These are phyloP conservation scores for Miscanthus lutarioriparius DNA, from an alignment of 176 grass and related monocot genomes.

Conservation along the genomic window DNA sequence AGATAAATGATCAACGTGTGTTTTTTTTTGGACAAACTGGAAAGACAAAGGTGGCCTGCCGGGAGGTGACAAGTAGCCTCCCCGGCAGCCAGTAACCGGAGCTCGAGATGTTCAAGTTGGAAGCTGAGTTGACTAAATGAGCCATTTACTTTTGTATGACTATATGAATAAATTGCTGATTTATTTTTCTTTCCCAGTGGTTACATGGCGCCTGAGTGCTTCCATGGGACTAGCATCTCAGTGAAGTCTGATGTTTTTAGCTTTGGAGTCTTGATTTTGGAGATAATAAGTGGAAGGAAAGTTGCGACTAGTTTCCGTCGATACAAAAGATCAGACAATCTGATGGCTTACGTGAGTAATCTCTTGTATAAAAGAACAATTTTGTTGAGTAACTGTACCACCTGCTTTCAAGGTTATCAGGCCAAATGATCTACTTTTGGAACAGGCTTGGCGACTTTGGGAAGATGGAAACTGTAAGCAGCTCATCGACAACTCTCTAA, in stretches of 20 bases:
- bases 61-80: background rate
- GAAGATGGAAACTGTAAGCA: conserved; percentile 13
- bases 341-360: conserved; percentile 20
- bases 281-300: conserved; percentile 43
- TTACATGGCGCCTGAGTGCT: conserved; percentile 36
- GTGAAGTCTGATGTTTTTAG: conserved; percentile 54
- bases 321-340: conserved; percentile 22
- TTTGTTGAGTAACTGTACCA: background rate
- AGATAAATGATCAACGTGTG: background rate
- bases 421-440: background rate
- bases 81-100: background rate
- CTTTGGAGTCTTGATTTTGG: conserved; percentile 44
- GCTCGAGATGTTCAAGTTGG: background rate
- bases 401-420: background rate
- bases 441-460: conserved; percentile 19
- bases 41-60: background rate
- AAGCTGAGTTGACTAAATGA: background rate
- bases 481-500: conserved; percentile 17
- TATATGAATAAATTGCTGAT: background rate
- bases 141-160: background rate
- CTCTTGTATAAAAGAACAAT: background rate
- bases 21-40: background rate
- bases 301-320: background rate
- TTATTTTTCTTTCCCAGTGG: background rate
- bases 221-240: conserved; percentile 23